phyloP scores from a whole-genome alignment of 177 flowering plant genomes.

The Vitis hybrid region DNA sequence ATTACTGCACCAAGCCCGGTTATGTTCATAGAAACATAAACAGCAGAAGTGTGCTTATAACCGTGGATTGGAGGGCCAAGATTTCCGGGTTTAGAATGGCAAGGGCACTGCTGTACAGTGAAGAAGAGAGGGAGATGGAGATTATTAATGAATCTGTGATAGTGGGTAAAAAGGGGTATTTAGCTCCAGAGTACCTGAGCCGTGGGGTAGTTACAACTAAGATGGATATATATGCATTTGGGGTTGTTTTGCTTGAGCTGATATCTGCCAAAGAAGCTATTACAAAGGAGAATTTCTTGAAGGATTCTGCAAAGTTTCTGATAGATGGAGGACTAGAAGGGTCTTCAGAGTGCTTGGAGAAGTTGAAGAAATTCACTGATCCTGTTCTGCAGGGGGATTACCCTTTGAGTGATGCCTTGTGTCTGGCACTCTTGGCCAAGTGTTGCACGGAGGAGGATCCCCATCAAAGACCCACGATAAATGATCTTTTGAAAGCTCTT shows the following conservation, averaged over 20 bases:
- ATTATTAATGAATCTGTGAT: slow-evolving; percentile 16
- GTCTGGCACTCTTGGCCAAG: slow-evolving; percentile 44
- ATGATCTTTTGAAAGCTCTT: slow-evolving; percentile 45
- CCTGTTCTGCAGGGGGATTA: slow-evolving; percentile 35
- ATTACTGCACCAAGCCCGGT: slow-evolving; percentile 35
- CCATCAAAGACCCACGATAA: slow-evolving; percentile 40
- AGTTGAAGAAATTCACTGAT: slow-evolving; percentile 44
- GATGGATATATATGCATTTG: slow-evolving; percentile 44
- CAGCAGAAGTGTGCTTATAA: slow-evolving; percentile 31
- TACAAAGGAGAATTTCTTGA: slow-evolving; percentile 18
- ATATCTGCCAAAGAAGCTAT: slow-evolving; percentile 34
- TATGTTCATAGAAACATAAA: slow-evolving; percentile 34
- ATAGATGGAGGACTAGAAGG: slow-evolving; percentile 28
- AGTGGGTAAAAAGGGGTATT: slow-evolving; percentile 19
- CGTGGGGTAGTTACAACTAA: slow-evolving; percentile 26
- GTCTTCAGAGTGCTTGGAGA: slow-evolving; percentile 39
- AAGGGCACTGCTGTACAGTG: slow-evolving; percentile 11
- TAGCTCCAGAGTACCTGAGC: slow-evolving; percentile 31
- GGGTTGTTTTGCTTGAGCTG: slow-evolving; percentile 48
- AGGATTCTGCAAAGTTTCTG: slow-evolving; percentile 33
- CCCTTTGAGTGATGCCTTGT: slow-evolving; percentile 33
- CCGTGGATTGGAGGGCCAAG: slow-evolving; percentile 37
- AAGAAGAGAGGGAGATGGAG: slow-evolving; percentile 10
- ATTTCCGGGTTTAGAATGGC: slow-evolving; percentile 31
- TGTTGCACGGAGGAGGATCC: slow-evolving; percentile 51